Percentiles rank a stretch among this genome's conserved stretches.
Conservation (phyloP, 768 basidiomycete genomes). For the Suillus spraguei region DNA sequence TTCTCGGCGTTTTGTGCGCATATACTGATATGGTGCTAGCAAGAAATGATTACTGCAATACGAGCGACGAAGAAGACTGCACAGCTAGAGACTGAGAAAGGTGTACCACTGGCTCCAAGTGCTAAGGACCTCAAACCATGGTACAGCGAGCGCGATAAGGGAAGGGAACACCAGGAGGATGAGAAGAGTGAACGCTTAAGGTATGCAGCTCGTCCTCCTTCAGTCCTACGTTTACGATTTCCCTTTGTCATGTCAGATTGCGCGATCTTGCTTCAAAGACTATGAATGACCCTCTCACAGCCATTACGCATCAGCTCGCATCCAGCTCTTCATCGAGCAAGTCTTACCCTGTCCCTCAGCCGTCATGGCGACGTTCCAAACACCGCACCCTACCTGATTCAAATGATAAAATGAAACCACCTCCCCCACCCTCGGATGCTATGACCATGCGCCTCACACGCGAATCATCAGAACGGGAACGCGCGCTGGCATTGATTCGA, state of each 20-base stretch:
- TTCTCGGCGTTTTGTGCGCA: conserved; percentile 8
- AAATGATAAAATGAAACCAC: conserved; percentile 12
- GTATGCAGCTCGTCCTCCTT: conserved; percentile 26
- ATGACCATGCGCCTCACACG: conserved; percentile 61
- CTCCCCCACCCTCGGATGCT: conserved; percentile 34
- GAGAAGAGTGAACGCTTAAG: conserved; percentile 33
- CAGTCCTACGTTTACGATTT: not conserved
- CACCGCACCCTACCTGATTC: conserved; percentile 15
- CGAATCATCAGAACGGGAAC: conserved; percentile 74
- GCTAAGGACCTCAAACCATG: conserved; percentile 81
- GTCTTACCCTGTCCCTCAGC: conserved; percentile 22
- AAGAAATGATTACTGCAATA: conserved; percentile 46
- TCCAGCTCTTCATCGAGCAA: conserved; percentile 35
- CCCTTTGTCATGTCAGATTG: conserved; percentile 41
- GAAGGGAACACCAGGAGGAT: conserved; percentile 29
- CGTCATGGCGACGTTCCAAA: conserved; percentile 24
- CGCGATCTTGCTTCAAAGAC: conserved; percentile 67
- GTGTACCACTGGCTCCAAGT: conserved; percentile 72
- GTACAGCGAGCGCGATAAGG: conserved; percentile 48
- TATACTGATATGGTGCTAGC: conserved; percentile 31
- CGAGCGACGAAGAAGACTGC: conserved; percentile 51
- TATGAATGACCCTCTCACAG: conserved; percentile 70
- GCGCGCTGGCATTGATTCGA: conserved; percentile 71
- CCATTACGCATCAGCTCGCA: conserved; percentile 68
- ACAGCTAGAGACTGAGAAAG: conserved; percentile 63